Evolutionary conservation across 331 rosid species (phyloP), one percentile per base, ranked within the genome.

Genomic region (Phaseolus coccineus): DNA sequence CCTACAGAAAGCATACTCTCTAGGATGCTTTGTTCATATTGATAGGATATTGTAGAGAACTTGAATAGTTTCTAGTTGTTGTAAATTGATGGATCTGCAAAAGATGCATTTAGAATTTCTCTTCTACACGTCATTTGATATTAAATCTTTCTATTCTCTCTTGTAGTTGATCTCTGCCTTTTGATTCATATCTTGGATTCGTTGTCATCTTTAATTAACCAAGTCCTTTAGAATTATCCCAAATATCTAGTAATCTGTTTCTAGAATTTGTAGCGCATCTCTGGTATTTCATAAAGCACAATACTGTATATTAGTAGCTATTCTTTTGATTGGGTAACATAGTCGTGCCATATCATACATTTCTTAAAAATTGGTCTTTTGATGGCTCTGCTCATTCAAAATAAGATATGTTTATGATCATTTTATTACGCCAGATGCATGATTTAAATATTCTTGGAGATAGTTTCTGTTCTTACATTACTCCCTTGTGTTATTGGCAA

Each of bases 301-400:
- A 40, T 13, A 35, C 44, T 64, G 10, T 8, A 12, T 62, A 7
- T 44, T 25, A 44, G 19, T 48, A 35, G 63, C 39, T 72, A 10
- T 35, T 51, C 11, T 71, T 33, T 40, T 14, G 16, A 28, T 30
- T 27, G 24, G 52, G 56, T 46, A 25, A 59, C 5, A 27, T 16
- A 16, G 46, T 39, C 67, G 52, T 46, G 4, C 37, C 76, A 44
- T 10, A 24, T 37, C 6, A 8, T 73, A 53, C 40, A 51, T 48
- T 69, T 62, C 30, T 51, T 64, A 28, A 63, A 62, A 52, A 63
- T 63, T 61, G 61, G 62, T 77, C 12, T 30, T 9, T 14, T 40
- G 69, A 31, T 31, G 27, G 30, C 63, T 82, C 30, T 77, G 47
- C 64, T 44, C 59, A 3, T 59, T 11, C 19, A 19, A 25, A 63